These are phyloP conservation scores for Lactarius evosmus DNA, from an alignment of 768 basidiomycete genomes.

Conservation along the genomic window DNA sequence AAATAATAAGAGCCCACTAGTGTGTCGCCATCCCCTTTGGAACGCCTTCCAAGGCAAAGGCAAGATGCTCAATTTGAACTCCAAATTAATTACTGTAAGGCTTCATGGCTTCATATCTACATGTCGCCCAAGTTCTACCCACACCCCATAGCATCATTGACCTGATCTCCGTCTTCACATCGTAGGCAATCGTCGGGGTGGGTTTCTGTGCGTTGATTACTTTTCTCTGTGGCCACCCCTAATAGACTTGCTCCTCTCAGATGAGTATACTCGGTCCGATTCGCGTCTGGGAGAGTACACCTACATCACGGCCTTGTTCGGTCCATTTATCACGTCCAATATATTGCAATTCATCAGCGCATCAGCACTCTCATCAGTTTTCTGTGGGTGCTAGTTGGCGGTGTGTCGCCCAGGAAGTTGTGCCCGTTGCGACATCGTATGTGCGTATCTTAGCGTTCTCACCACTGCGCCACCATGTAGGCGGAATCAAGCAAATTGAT, in stretches of 20 bases:
- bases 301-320: conserved; percentile 34
- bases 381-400: conserved; percentile 33
- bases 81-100: too few species aligned
- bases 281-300: conserved; percentile 28
- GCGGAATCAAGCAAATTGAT: conserved; percentile 42
- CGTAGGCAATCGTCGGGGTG: conserved; percentile 32
- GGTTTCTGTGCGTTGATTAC: conserved; percentile 25
- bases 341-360: conserved; percentile 35
- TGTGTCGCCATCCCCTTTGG: too few species aligned
- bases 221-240: not conserved
- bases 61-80: too few species aligned
- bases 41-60: too few species aligned
- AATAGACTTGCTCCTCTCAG: conserved; percentile 19
- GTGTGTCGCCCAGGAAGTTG: conserved; percentile 29
- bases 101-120: conserved; percentile 20
- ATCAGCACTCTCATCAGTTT: conserved; percentile 35
- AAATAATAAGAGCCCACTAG: too few species aligned
- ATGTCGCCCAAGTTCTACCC: not conserved
- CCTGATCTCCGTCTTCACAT: not conserved
- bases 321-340: conserved; percentile 36
- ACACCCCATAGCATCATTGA: not conserved
- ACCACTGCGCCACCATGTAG: conserved; percentile 22
- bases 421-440: conserved; percentile 25
- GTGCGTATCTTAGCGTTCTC: not conserved
- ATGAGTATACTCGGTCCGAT: conserved; percentile 23